phyloP scores from a whole-genome alignment of 1,284 basidiomycete species.

The Leccinum pseudoinsigne region DNA sequence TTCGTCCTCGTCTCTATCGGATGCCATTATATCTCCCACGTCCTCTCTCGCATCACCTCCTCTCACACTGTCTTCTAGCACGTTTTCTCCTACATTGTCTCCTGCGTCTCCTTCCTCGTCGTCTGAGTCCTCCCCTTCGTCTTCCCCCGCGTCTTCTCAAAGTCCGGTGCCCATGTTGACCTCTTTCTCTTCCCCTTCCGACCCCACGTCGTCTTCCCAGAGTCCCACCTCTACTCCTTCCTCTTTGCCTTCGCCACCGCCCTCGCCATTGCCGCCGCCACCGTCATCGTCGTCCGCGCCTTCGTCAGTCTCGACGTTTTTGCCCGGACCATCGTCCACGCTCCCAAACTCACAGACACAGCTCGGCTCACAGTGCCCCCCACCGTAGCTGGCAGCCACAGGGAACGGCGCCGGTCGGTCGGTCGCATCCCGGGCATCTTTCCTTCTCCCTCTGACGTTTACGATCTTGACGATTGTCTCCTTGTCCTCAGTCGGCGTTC shows the following conservation, averaged over 20 bases:
- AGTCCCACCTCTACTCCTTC: background rate
- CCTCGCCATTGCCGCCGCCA: background rate
- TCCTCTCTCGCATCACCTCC: background rate
- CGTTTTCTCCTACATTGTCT: conserved; percentile 1
- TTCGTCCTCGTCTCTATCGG: background rate
- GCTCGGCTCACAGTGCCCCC: conserved; percentile 26
- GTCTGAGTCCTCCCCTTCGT: background rate
- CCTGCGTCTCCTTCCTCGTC: background rate
- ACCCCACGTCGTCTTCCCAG: conserved; percentile 1
- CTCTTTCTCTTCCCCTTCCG: background rate
- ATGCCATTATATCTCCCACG: background rate
- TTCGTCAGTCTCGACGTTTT: background rate
- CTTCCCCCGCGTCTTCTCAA: background rate
- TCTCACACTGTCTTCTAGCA: background rate
- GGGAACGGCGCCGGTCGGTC: conserved; percentile 7
- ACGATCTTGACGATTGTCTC: conserved; percentile 23
- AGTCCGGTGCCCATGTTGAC: background rate
- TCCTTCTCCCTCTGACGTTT: conserved; percentile 15
- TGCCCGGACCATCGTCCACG: background rate
- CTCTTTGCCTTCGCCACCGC: background rate
- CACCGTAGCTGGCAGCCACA: background rate
- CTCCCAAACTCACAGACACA: conserved; percentile 23
- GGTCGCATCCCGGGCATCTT: background rate
- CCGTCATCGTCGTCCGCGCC: background rate
- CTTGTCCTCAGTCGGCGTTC: conserved; percentile 19